Base-by-base conservation (phyloP, 2,329 filamentous ascomycete species). In the Epicoccum sorghinum region DNA sequence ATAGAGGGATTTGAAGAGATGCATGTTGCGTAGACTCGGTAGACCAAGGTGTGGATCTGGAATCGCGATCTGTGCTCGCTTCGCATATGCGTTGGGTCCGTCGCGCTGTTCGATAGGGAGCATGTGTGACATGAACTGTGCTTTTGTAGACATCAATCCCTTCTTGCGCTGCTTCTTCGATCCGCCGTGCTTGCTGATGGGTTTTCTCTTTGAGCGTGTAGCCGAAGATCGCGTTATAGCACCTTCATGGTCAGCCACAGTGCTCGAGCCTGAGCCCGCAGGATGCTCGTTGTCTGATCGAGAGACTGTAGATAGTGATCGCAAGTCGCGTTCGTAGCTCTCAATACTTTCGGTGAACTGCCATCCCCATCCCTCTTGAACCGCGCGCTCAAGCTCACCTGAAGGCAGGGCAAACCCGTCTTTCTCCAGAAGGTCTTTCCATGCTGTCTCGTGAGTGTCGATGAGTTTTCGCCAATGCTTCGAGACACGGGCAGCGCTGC, bases 1-100 rank as follows among this genome's bases (percentile, higher is more conserved):
- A 71, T 98, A 99, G 4, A 99, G 83, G 0, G 93, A 96, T 75
- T 99, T 99, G 83, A 91, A 98, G 1, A 99, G 85, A 74, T 98
- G 95, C 55, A 98, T 84, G 64, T 89, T 89, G 40, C 89, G 86
- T 30, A 99, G 79, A 64, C 87, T 89, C 3, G 90, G 80, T 4
- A 98, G 76, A 10, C 93, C 93, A 36, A 96, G 79, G 38, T 89
- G 83, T 6, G 92, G 92, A 67, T 93, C 89, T 2, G 91, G 90
- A 12, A 97, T 87, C 8, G 91, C 90, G 29, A 87, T 72, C 3
- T 88, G 88, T n/a, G 95, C 95, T 51, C 91, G 89, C 67, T 86
- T 91, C 27, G 93, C 93, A 46, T 90, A 91, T 46, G 90, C 92
- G 62, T 93, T 88, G 2, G 93, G 93, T 0, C 93, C 93, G 68